Evolutionary conservation across 176 grass and related monocot species (phyloP), one percentile per base, ranked within the genome.

Genomic region (Triticum timopheevii): DNA sequence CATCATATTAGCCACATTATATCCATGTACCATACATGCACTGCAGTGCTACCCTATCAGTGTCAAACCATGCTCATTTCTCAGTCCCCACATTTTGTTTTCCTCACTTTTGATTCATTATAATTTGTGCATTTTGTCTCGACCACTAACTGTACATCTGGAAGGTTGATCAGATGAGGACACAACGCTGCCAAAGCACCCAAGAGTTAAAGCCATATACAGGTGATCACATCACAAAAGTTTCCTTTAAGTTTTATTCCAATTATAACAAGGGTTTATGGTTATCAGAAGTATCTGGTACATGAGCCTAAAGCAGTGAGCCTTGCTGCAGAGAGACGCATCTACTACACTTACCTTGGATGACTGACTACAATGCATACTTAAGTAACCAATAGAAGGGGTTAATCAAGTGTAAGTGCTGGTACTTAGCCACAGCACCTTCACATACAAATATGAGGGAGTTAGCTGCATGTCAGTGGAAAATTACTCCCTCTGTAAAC

Each of bases 121-220:
- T 30, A n/a, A 71, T 71, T 80, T 79, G 27, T 84, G 45, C 34
- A 85, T 73, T 84, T 81, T 85, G 38, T 66, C 56, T 45, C 13
- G 16, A 40, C 13, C 8, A 44, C 36, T 62, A 80, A 20, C 36
- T 30, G 36, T 40, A 42, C 78, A 80, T 80, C 8, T 79, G 56
- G 8, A 64, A 40, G 35, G 59, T 42, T 28, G 61, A 45, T 44
- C 61, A 80, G 39, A 2, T 80, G 61, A 80, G 35, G 23, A 65
- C 15, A 12, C 13, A 65, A 28, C 4, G 61, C 8, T 65, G 13
- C 23, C 15, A 80, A 80, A 65, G 24, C 8, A 80, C 61, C 9
- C 2, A 65, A 20, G 17, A 65, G 10, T 11, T 22, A 45, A 42
- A 80, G 2, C 36, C 24, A 65, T 80, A 4, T 80, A 42, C 10